Percentiles rank a stretch among this genome's conserved stretches.
These are phyloP conservation scores for Eruca vesicaria DNA, from an alignment of 441 rosid species.

Conservation along the genomic window DNA sequence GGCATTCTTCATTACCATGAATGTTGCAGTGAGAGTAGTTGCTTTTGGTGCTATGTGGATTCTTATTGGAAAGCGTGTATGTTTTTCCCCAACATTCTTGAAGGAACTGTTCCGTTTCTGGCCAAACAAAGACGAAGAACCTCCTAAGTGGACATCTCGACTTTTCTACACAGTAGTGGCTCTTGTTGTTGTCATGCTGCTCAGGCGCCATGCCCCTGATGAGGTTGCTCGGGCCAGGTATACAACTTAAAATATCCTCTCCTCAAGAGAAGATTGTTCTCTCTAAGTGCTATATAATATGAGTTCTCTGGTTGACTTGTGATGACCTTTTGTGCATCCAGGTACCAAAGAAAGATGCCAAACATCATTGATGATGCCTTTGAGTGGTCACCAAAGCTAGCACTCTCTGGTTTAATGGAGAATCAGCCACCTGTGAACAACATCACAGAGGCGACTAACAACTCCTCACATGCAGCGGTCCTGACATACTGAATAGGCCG, in stretches of 20 bases:
- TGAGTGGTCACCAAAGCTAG: constrained; percentile 93
- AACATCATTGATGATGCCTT: constrained; percentile 92
- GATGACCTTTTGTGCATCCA: constrained; percentile 30
- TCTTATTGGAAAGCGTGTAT: constrained; percentile 86
- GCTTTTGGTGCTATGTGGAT: no score
- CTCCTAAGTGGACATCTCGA: constrained; percentile 91
- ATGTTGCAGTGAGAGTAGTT: constrained; percentile 76
- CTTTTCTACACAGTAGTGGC: constrained; percentile 82
- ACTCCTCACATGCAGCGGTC: constrained; percentile 40
- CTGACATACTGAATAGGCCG: constrained; percentile 33
- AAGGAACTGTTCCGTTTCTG: constrained; percentile 90
- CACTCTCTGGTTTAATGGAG: constrained; percentile 95
- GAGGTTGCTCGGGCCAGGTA: constrained; percentile 99
- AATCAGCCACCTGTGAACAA: constrained; percentile 70
- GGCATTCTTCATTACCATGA: constrained; percentile 51
- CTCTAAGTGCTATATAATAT: neutral
- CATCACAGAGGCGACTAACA: constrained; percentile 48
- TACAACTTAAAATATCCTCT: neutral
- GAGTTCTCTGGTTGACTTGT: neutral
- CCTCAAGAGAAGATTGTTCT: neutral
- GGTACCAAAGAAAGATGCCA: constrained; percentile 94
- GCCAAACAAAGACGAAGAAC: constrained; percentile 93
- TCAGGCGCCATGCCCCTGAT: constrained; percentile 97
- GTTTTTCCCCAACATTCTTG: constrained; percentile 94
- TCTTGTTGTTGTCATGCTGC: constrained; percentile 66